Conservation (phyloP, 2,329 filamentous ascomycete genomes). For the Colletotrichum gloeosporioides region DNA sequence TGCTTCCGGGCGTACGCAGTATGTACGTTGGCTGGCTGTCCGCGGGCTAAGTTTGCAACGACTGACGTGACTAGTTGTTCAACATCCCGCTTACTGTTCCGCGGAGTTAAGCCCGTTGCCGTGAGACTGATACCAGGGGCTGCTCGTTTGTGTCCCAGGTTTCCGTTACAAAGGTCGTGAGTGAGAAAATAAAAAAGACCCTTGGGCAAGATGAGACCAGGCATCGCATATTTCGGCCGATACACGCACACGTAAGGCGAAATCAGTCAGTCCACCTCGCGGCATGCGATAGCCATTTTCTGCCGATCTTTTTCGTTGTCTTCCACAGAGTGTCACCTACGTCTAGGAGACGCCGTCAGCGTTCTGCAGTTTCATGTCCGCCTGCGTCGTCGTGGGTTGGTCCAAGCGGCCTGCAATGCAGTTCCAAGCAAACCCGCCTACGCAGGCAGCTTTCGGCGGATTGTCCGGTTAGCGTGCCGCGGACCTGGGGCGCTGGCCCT, state of each 20-base stretch:
- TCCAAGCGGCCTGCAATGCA: not conserved
- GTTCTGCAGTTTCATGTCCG: not conserved
- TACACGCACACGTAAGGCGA: not conserved
- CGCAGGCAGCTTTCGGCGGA: not conserved
- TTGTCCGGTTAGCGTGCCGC: not conserved
- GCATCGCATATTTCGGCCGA: not conserved
- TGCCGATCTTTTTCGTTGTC: not conserved
- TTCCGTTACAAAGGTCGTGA: not conserved
- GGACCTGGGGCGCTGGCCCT: not conserved
- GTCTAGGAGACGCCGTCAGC: not conserved
- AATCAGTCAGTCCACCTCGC: not conserved
- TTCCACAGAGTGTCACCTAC: not conserved
- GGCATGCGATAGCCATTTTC: not conserved
- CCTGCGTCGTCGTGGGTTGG: not conserved
- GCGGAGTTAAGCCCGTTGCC: not conserved
- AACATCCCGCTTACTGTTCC: not conserved
- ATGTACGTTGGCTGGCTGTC: not conserved
- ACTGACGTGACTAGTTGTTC: not conserved
- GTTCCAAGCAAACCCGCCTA: not conserved
- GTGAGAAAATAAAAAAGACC: not conserved
- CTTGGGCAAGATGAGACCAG: not conserved
- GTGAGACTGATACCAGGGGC: not conserved
- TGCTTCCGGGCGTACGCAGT: not conserved
- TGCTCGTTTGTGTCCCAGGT: not conserved
- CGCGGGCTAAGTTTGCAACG: not conserved